Conservation (phyloP, 2,329 filamentous ascomycete genomes). For the Dothistroma pini region DNA sequence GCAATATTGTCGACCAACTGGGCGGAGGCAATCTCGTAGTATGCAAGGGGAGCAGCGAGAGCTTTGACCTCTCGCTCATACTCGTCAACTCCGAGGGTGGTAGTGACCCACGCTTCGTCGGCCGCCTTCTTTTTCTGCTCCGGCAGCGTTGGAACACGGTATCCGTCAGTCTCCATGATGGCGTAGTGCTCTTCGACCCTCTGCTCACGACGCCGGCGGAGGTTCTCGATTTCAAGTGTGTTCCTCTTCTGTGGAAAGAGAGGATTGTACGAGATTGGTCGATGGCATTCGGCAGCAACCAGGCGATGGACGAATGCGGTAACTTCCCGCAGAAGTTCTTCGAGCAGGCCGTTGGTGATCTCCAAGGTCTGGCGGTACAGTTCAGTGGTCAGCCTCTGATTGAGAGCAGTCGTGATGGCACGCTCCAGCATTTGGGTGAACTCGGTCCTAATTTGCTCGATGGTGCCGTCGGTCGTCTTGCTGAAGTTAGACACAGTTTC, state of each 20-base stretch:
- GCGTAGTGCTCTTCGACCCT: slow-evolving; percentile 32
- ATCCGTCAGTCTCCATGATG: slow-evolving; percentile 17
- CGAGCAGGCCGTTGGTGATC: slow-evolving; percentile 31
- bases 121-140: slow-evolving; percentile 34
- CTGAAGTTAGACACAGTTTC: slow-evolving; percentile 33
- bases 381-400: slow-evolving; percentile 28
- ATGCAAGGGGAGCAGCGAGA: slow-evolving; percentile 61
- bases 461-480: slow-evolving; percentile 27
- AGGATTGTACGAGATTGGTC: slow-evolving; percentile 36
- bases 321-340: slow-evolving; percentile 29
- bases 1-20: slow-evolving; percentile 58
- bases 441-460: slow-evolving; percentile 26
- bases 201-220: slow-evolving; percentile 25
- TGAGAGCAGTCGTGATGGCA: slow-evolving; percentile 28
- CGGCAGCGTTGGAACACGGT: slow-evolving; percentile 11
- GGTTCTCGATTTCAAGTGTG: slow-evolving; percentile 24
- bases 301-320: slow-evolving; percentile 25
- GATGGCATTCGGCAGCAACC: slow-evolving; percentile 34
- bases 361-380: slow-evolving; percentile 29
- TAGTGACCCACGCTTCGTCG: slow-evolving; percentile 26
- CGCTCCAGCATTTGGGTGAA: slow-evolving; percentile 25
- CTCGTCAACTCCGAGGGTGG: slow-evolving; percentile 53
- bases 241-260: slow-evolving; percentile 24
- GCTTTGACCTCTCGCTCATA: slow-evolving; percentile 60
- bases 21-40: slow-evolving; percentile 64